These are phyloP conservation scores for Penicillium sp. DNA, from an alignment of 2,329 filamentous ascomycete genomes.

Conservation along the genomic window DNA sequence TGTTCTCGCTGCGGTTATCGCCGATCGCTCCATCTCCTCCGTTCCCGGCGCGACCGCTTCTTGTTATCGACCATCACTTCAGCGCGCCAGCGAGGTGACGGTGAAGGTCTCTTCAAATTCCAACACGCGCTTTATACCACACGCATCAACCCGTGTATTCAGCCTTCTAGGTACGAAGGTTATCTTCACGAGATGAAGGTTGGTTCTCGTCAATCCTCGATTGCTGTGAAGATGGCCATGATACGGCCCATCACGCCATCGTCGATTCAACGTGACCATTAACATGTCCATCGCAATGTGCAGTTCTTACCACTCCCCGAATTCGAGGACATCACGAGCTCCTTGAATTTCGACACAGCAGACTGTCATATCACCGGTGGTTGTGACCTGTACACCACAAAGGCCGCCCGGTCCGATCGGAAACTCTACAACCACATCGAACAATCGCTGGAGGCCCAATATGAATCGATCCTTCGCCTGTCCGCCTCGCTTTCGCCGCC, in stretches of 20 bases:
- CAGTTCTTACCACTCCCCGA: conserved; percentile 89
- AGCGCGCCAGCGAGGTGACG: conserved; percentile 1
- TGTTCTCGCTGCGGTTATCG: conserved; percentile 32
- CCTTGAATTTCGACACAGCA: conserved; percentile 90
- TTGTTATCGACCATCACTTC: conserved; percentile 7
- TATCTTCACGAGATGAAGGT: conserved; percentile 9
- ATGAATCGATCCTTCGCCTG: conserved; percentile 78
- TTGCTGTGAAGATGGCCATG: conserved; percentile 6
- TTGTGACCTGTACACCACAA: conserved; percentile 96
- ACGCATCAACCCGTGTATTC: too few relatives aligned
- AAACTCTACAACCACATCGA: conserved; percentile 97
- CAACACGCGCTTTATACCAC: too few relatives aligned
- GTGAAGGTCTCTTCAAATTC: conserved; percentile 1
- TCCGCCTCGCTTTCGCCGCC: conserved; percentile 84
- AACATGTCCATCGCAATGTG: conserved; percentile 3
- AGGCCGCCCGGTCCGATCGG: conserved; percentile 90
- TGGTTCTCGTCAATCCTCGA: conserved; percentile 3
- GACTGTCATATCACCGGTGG: conserved; percentile 89
- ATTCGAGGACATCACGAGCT: conserved; percentile 84
- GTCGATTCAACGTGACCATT: background rate
- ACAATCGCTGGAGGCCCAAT: conserved; percentile 80
- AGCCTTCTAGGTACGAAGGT: too few relatives aligned
- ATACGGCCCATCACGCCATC: background rate
- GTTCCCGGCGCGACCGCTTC: conserved; percentile 17
- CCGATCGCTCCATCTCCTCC: conserved; percentile 31